Percentiles rank a stretch among this genome's conserved stretches.
Evolutionary conservation across 2,329 filamentous ascomycete species (phyloP).

Genomic region (Aureobasidium sp.): DNA sequence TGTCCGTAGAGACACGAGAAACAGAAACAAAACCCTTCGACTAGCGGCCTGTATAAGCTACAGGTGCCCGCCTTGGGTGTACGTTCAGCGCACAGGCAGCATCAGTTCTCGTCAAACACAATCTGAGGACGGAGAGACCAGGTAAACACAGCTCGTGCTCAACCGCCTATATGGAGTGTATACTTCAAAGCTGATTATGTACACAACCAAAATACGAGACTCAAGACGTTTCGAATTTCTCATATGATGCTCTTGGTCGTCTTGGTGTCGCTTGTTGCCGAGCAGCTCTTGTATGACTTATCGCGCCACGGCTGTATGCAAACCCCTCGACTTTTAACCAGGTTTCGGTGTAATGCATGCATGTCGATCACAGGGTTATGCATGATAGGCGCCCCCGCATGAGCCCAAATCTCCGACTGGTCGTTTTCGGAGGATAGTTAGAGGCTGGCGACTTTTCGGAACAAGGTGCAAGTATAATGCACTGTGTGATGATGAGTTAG

Average conservation of each 20-base stretch:
- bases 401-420: slow-evolving; percentile 2
- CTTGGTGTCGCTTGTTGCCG: background rate
- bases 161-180: no score
- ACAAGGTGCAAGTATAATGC: background rate
- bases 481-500: background rate
- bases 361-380: slow-evolving; percentile 1
- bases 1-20: background rate
- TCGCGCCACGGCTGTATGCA: background rate
- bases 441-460: background rate
- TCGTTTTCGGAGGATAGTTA: background rate
- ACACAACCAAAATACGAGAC: background rate
- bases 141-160: background rate
- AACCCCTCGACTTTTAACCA: background rate
- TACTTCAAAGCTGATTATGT: background rate
- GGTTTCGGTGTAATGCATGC: slow-evolving; percentile 4
- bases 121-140: background rate
- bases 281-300: background rate
- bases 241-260: no score
- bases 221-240: background rate
- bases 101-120: background rate
- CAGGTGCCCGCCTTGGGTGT: no score
- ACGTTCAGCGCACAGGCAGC: background rate
- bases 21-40: background rate
- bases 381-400: background rate
- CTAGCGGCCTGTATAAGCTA: background rate